A percentile compares a stretch with the other conserved stretches of the same genome.
phyloP scores from a whole-genome alignment of 345 rosid species.

The Hibiscus trionum region DNA sequence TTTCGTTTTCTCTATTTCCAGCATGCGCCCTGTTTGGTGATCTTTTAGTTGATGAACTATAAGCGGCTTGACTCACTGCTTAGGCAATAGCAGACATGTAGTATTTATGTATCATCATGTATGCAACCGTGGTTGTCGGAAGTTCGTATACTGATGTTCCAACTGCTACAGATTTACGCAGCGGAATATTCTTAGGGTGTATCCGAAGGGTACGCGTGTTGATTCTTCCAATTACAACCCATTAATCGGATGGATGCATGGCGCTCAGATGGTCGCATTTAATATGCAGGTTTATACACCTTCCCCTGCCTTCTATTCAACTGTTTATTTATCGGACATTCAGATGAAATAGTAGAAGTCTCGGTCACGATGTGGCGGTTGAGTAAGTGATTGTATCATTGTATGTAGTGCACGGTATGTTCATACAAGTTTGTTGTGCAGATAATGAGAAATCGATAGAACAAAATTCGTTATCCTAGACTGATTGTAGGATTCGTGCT shows the following conservation, averaged over 20 bases:
- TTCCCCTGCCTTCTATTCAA: background rate
- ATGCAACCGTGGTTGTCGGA: background rate
- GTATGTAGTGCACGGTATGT: background rate
- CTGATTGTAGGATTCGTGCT: background rate
- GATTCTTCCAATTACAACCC: slow-evolving; percentile 92
- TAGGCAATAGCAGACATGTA: background rate
- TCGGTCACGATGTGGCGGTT: background rate
- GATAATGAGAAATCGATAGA: too few relatives aligned
- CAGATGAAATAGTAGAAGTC: background rate
- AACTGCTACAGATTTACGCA: slow-evolving; percentile 65
- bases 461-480: background rate
- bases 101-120: background rate
- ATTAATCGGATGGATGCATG: slow-evolving; percentile 83
- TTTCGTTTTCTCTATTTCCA: background rate
- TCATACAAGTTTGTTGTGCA: background rate
- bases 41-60: background rate
- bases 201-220: slow-evolving; percentile 78
- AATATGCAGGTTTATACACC: slow-evolving; percentile 70
- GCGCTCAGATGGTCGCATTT: slow-evolving; percentile 99
- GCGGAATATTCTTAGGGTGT: slow-evolving; percentile 69
- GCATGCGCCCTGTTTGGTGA: background rate
- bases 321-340: too few relatives aligned
- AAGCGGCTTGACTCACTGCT: background rate
- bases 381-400: background rate
- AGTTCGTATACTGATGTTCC: slow-evolving; percentile 11